Evolutionary conservation across 164 flowering plant genomes (phyloP).

Genomic region (Vitis labrusca): DNA sequence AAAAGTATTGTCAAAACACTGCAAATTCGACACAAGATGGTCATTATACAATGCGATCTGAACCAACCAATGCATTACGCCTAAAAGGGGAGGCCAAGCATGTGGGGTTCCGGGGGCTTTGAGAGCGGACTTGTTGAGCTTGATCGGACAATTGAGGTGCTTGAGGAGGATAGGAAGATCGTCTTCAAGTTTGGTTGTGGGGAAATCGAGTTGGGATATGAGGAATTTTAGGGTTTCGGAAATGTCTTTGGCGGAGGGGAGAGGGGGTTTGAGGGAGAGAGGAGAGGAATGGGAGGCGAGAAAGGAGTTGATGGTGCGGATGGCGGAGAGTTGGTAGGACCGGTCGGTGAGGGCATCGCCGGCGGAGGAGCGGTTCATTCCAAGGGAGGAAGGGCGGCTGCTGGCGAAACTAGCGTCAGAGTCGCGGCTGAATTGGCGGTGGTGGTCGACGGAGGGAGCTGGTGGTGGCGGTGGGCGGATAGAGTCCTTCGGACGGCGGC

Average conservation of each 20-base stretch:
- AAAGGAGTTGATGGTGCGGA: constrained; percentile 60
- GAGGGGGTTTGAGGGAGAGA: constrained; percentile 43
- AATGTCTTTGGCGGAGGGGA: constrained; percentile 70
- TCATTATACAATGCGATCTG: constrained; percentile 56
- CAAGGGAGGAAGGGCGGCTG: constrained; percentile 36
- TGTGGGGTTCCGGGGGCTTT: constrained; percentile 79
- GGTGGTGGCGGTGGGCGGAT: constrained; percentile 6
- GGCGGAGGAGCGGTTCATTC: constrained; percentile 26
- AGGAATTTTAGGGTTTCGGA: constrained; percentile 48
- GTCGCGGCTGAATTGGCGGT: constrained; percentile 15
- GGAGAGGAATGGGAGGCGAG: constrained; percentile 41
- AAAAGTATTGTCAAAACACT: too few relatives aligned
- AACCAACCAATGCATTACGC: constrained; percentile 82
- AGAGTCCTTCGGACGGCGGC: constrained; percentile 20
- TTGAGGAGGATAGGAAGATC: constrained; percentile 57
- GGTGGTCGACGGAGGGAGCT: neutral
- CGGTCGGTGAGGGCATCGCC: constrained; percentile 45
- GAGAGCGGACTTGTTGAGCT: constrained; percentile 66
- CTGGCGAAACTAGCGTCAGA: constrained; percentile 38
- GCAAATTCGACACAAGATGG: constrained; percentile 3
- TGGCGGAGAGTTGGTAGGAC: constrained; percentile 49
- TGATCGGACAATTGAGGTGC: constrained; percentile 61
- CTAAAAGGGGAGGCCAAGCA: constrained; percentile 70
- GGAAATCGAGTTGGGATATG: constrained; percentile 45
- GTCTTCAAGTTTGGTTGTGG: constrained; percentile 52